Evolutionary conservation across 2,329 filamentous ascomycete genomes (phyloP).

Genomic region (Xylaria sp.): DNA sequence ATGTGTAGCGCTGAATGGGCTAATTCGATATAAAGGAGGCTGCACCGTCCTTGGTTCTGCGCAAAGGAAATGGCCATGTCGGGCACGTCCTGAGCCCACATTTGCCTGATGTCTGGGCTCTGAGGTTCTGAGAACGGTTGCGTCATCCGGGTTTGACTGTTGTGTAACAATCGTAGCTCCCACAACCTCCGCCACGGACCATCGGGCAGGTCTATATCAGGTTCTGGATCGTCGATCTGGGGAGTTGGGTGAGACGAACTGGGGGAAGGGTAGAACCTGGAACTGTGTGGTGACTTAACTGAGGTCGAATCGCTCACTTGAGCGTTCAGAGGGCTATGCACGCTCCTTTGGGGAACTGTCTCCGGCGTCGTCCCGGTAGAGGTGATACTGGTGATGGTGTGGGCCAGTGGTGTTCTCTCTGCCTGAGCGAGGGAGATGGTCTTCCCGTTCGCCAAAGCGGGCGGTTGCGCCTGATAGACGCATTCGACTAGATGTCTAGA

Average conservation of each 20-base stretch:
- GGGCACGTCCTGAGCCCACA: slow-evolving; percentile 50
- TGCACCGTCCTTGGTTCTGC: slow-evolving; percentile 45
- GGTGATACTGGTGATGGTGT: slow-evolving; percentile 17
- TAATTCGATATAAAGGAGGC: slow-evolving; percentile 50
- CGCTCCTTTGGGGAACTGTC: slow-evolving; percentile 15
- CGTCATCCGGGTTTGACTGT: slow-evolving; percentile 48
- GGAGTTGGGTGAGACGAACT: slow-evolving; percentile 38
- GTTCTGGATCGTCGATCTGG: slow-evolving; percentile 36
- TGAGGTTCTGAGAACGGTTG: slow-evolving; percentile 44
- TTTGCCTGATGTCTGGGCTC: slow-evolving; percentile 34
- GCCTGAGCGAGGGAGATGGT: slow-evolving; percentile 10
- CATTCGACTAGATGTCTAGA: slow-evolving; percentile 47
- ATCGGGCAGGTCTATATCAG: slow-evolving; percentile 49
- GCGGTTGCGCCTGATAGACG: slow-evolving; percentile 42
- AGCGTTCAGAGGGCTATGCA: slow-evolving; percentile 20
- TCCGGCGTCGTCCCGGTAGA: slow-evolving; percentile 24
- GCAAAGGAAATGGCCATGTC: slow-evolving; percentile 49
- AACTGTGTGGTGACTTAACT: slow-evolving; percentile 36
- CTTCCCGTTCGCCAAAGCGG: slow-evolving; percentile 27
- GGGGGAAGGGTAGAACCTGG: slow-evolving; percentile 40
- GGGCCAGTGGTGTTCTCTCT: slow-evolving; percentile 28
- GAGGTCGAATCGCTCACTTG: slow-evolving; percentile 29
- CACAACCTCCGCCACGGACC: slow-evolving; percentile 50
- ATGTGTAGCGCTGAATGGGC: slow-evolving; percentile 53
- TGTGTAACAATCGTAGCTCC: slow-evolving; percentile 52